Base-by-base conservation (phyloP, 2,329 filamentous ascomycete species). In the Fusarium pilosicola region DNA sequence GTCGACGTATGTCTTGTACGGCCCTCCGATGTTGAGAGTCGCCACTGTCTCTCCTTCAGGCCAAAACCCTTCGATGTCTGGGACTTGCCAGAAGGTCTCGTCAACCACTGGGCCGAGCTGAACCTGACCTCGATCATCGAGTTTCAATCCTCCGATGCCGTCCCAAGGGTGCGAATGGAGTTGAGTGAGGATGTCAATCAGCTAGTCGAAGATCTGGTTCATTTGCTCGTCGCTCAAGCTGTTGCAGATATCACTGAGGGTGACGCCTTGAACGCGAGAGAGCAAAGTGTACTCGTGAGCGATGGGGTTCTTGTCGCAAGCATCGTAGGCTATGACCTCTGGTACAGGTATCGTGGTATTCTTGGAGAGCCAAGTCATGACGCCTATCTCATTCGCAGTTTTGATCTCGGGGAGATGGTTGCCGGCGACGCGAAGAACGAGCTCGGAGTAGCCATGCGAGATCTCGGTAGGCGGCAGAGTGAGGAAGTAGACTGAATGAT, bases 301-400 rank as follows among this genome's bases (percentile, higher is more conserved):
- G 1, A 36, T 22, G 0, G 32, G n/a, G 17, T 36, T 36, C 3
- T 8, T 8, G 3, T 2, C 1, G 4, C 9, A 26, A 2, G 18
- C 13, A 36, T 52, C 32, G 13, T 26, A 26, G 9, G 32, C n/a
- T 24, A 32, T 36, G 8, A 52, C 18, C 9, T 36, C n/a, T 7
- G 48, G 28, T 5, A 24, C 3, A 5, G 48, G 28, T 2, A 32
- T 51, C 5, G 11, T 32, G 11, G 48, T 32, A 4, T 32, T 51
- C 48, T 14, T 18, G 22, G 30, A 34, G 3, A 51, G 15, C 48
- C 48, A 51, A 0, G 22, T 18, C 48, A 51, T 24, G 30, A 34
- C 30, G 8, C 22, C 48, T 2, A 51, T 51, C 22, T 51, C 48
- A 24, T 34, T 32, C 7, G 3, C 3, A 10, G 48, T 51, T 7